These are phyloP conservation scores for Metschnikowia kunwiensis DNA, from an alignment of 805 yeast species.

Conservation along the genomic window DNA sequence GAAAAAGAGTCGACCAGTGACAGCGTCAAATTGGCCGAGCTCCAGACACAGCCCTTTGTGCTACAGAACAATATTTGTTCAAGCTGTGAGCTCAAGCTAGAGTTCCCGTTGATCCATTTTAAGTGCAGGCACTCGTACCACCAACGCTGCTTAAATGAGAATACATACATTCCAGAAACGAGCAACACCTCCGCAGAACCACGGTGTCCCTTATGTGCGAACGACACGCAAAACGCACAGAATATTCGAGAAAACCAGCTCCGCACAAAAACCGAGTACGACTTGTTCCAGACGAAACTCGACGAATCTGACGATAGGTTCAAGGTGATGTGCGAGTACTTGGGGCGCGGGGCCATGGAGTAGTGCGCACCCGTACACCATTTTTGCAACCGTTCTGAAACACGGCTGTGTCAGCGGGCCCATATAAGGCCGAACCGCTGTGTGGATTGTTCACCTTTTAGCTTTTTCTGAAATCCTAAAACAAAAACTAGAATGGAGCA, in stretches of 20 bases:
- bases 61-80: constrained; percentile 64
- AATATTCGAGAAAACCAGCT: constrained; percentile 42
- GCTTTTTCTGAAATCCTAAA: too few relatives aligned
- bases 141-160: constrained; percentile 67
- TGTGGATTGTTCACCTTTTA: too few relatives aligned
- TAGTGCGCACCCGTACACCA: constrained; percentile 15
- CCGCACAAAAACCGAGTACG: constrained; percentile 62
- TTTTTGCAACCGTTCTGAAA: constrained; percentile 18
- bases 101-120: constrained; percentile 79
- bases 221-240: constrained; percentile 5
- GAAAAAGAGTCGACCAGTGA: constrained; percentile 60
- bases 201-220: constrained; percentile 69
- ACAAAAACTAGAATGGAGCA: too few relatives aligned
- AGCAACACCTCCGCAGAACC: constrained; percentile 11
- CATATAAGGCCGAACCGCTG: background rate
- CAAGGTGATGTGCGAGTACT: constrained; percentile 72
- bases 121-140: constrained; percentile 86
- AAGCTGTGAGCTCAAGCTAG: constrained; percentile 62
- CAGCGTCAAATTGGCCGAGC: constrained; percentile 48
- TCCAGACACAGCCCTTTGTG: constrained; percentile 46
- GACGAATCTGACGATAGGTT: constrained; percentile 58
- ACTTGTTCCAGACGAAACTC: constrained; percentile 58
- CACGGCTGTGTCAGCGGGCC: background rate
- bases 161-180: constrained; percentile 25
- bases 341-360: constrained; percentile 87